Percentiles rank a stretch among this genome's conserved stretches.
These are phyloP conservation scores for Colletotrichum gigasporum DNA, from an alignment of 2,329 filamentous ascomycete genomes.

Conservation along the genomic window DNA sequence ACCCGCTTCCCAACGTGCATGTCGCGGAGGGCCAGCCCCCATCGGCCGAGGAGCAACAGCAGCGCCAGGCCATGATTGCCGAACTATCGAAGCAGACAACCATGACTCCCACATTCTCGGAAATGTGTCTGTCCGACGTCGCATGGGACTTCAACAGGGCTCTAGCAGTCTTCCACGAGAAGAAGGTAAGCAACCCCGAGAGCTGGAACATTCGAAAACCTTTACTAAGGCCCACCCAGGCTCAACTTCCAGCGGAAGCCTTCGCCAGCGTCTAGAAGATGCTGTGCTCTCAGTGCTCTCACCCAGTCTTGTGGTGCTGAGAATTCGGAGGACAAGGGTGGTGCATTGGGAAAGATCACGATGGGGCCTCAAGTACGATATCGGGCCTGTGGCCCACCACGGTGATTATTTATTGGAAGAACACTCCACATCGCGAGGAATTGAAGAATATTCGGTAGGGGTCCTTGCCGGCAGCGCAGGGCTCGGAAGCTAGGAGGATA, in stretches of 20 bases:
- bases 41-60: constrained; percentile 55
- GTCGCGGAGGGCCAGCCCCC: constrained; percentile 37
- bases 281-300: constrained; percentile 32
- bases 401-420: constrained; percentile 11
- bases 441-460: not conserved
- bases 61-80: constrained; percentile 71
- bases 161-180: constrained; percentile 76
- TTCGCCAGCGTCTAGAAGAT: constrained; percentile 43
- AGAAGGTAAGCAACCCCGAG: constrained; percentile 66
- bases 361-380: constrained; percentile 17
- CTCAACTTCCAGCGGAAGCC: constrained; percentile 58
- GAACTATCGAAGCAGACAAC: constrained; percentile 81
- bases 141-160: constrained; percentile 84
- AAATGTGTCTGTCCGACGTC: constrained; percentile 82
- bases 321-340: constrained; percentile 12
- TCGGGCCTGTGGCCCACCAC: constrained; percentile 15
- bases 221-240: constrained; percentile 39
- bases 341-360: constrained; percentile 14
- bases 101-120: constrained; percentile 82
- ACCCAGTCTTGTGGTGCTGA: constrained; percentile 1
- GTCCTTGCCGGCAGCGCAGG: not conserved
- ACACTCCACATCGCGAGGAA: constrained; percentile 12
- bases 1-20: constrained; percentile 56
- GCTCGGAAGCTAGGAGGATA: constrained; percentile 8
- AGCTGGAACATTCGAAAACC: not conserved